A percentile compares a stretch with the other conserved stretches of the same genome.
phyloP scores from a whole-genome alignment of 768 basidiomycete genomes.

The Agaricus sinodeliciosus region DNA sequence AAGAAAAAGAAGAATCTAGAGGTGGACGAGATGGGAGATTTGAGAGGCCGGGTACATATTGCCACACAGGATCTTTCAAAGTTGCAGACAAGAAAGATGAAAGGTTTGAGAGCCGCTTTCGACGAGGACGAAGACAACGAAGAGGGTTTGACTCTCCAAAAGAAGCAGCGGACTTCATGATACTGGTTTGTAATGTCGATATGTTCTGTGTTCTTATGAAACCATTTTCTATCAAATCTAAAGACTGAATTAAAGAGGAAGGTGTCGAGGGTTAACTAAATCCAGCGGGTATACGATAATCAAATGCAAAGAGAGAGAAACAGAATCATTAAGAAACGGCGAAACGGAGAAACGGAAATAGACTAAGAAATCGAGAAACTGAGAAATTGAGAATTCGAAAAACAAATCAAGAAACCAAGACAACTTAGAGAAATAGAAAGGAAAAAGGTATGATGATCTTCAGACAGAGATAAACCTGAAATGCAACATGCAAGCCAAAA shows the following conservation, averaged over 20 bases:
- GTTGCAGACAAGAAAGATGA: constrained; percentile 95
- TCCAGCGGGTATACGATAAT: no score
- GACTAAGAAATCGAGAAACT: neutral
- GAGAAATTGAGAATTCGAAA: neutral
- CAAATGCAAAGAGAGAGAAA: no score
- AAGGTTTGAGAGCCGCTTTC: constrained; percentile 50
- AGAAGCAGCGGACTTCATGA: constrained; percentile 9
- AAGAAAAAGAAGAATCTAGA: constrained; percentile 93
- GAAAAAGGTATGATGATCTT: neutral
- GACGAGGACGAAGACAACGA: constrained; percentile 12
- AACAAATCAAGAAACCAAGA: neutral
- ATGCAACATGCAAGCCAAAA: neutral
- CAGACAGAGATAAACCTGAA: no score
- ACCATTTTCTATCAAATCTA: no score
- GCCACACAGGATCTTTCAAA: constrained; percentile 82
- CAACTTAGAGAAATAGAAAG: neutral
- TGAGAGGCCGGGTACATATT: constrained; percentile 86
- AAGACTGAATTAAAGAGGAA: no score
- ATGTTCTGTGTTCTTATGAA: neutral
- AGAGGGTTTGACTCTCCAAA: neutral
- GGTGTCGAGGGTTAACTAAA: no score
- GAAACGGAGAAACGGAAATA: neutral
- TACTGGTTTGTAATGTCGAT: constrained; percentile 1
- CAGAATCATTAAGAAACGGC: neutral
- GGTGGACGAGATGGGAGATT: constrained; percentile 97